Evolutionary conservation across 2,329 filamentous ascomycete species (phyloP).

Genomic region (Verticillium dahliae): DNA sequence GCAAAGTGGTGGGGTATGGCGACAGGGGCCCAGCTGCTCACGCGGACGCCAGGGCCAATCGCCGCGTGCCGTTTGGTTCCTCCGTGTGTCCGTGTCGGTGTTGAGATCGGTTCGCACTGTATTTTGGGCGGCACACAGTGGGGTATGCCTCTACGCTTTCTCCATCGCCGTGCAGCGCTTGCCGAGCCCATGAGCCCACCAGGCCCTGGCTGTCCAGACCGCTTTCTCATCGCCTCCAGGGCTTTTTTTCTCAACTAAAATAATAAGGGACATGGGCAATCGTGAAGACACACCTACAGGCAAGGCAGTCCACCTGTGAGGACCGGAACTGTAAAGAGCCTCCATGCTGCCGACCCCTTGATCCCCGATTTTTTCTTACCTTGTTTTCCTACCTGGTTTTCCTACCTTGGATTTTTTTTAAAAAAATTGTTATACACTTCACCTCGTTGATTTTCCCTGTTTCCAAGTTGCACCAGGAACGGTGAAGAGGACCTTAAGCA

Average conservation of each 20-base stretch:
- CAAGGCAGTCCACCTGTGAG: not conserved
- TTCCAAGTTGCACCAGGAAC: not conserved
- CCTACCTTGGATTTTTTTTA: too few species aligned
- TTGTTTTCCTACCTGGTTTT: too few species aligned
- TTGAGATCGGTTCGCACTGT: constrained; percentile 3
- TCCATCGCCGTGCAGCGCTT: not conserved
- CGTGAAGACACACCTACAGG: not conserved
- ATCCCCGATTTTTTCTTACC: too few species aligned
- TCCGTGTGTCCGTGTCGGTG: constrained; percentile 5
- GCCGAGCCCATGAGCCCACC: not conserved
- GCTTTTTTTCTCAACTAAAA: not conserved
- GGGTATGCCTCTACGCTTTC: not conserved
- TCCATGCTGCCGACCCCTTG: not conserved
- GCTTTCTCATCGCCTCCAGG: not conserved
- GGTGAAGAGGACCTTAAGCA: not conserved
- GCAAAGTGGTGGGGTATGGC: constrained; percentile 13
- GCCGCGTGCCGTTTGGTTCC: constrained; percentile 5
- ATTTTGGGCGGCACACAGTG: constrained; percentile 7
- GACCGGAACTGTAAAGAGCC: not conserved
- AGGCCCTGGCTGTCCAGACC: not conserved
- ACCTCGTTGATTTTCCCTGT: not conserved
- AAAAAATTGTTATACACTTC: not conserved
- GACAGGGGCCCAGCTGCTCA: constrained; percentile 10
- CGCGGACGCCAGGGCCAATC: constrained; percentile 12
- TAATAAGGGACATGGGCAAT: not conserved